Base-by-base conservation (phyloP, 2,329 filamentous ascomycete genomes). In the Aspergillus neotritici region DNA sequence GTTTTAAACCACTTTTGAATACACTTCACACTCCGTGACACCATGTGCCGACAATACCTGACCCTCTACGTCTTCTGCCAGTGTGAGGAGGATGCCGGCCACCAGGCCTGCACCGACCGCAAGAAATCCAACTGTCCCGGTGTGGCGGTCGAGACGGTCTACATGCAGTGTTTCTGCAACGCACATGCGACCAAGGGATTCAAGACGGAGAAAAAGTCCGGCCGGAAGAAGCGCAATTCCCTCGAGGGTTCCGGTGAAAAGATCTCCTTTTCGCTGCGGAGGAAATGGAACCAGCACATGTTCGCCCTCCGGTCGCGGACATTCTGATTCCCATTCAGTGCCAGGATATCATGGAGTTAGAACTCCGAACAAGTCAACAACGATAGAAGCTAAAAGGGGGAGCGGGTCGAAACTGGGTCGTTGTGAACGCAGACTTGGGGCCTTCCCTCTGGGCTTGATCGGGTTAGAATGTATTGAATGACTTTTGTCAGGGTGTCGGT, bases 81-180 rank as follows among this genome's bases (percentile, higher is more conserved):
- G 16, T 67, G 65, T 45, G 59, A 67, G 53, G 58, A 64, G 51
- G 57, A 64, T 21, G 58, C 58, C 12, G 58, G 65, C 12, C 50
- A 62, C 34, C 57, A 50, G 30, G 40, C 57, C 34, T 67, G 65
- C 33, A 46, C 59, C 9, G 49, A 50, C 25, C 51, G 56, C 34
- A 52, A 53, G 14, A 54, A 53, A 36, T 56, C 58, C 33, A 52
- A 45, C 40, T 67, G 64, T 29, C 52, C 57, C 9, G 61, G 60
- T 1, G 37, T 64, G 12, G 57, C 53, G 30, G 47, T 62, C n/a
- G 61, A 68, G 38, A 63, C 60, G 2, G 62, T 66, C 3, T 62
- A 61, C 32, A 61, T 68, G 63, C 62, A 68, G 34, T 67, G 64
- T 40, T 68, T 65, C 52, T 67, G 65, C 50, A 53, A 63, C 43